Base-by-base conservation (phyloP, 2,329 filamentous ascomycete species). In the Botrytis fabae region DNA sequence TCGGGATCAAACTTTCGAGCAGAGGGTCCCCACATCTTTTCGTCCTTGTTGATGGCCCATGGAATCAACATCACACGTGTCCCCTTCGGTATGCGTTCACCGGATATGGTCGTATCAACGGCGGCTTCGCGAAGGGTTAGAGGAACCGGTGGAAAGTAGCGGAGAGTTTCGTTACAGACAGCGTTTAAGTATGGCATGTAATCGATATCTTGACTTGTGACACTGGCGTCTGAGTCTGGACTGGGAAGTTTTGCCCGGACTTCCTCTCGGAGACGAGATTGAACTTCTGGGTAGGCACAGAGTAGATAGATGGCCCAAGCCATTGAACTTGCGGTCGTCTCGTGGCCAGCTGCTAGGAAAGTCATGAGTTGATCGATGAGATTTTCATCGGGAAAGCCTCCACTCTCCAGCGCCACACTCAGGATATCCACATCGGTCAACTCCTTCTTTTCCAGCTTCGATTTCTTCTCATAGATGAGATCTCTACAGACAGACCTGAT, bases 361-460 rank as follows among this genome's bases (percentile, higher is more conserved):
- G 93, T 97, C 93, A 97, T 96, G 80, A 96, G 88, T 82, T 97
- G 94, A 81, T 96, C 92, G 51, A 94, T 88, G n/a, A 97, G 87
- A 74, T 93, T 90, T 66, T 94, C 92, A 75, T 96, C 93, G 20
- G 84, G 87, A 82, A 97, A 96, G 9, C 86, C 89, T 64, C 92
- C 92, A 57, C 90, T 93, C 80, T 91, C 88, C 65, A 97, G 84
- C 25, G 94, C 94, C 0, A 95, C 92, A 1, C 91, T 93, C 48
- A 97, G 85, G 73, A 97, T 96, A 81, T 97, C 94, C 12, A 88
- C 81, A 63, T 90, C 89, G 1, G 82, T 83, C 38, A 82, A 81
- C 74, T 87, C 83, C 74, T 86, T 85, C 74, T 83, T 83, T 51
- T 83, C 82, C 35, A 91, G 79, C 64, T 85, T 85, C 8, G 82